Evolutionary conservation across 2,329 filamentous ascomycete species (phyloP).

Genomic region (Geoglossum cookeanum): DNA sequence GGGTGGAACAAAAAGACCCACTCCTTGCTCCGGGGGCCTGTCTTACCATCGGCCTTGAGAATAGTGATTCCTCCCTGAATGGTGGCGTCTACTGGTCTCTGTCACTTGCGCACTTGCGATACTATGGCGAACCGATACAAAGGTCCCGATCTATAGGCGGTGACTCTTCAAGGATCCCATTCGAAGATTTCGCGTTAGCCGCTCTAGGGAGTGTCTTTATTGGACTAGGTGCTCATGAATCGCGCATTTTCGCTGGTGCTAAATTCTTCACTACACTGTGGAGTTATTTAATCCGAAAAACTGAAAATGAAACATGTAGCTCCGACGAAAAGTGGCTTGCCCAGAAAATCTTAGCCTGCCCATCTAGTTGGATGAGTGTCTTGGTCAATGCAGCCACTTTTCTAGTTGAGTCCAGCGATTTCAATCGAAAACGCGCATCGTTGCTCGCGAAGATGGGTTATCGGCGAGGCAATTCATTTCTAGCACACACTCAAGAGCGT

Average conservation of each 20-base stretch:
- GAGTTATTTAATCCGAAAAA: neutral
- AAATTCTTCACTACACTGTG: neutral
- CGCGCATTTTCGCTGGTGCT: neutral
- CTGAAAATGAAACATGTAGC: neutral
- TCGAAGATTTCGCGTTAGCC: constrained; percentile 6
- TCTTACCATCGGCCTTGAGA: neutral
- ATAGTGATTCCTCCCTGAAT: neutral
- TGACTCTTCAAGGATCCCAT: constrained; percentile 5
- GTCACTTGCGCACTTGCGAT: constrained; percentile 12
- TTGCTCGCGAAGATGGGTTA: too few species aligned
- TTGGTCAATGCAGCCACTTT: too few species aligned
- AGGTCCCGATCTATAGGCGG: neutral
- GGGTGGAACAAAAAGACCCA: neutral
- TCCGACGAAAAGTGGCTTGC: too few species aligned
- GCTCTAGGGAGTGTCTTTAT: neutral
- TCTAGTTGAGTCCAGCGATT: too few species aligned
- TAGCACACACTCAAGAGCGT: neutral
- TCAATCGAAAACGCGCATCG: too few species aligned
- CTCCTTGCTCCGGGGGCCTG: neutral
- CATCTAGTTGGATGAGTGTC: too few species aligned
- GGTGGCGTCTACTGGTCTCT: constrained; percentile 15
- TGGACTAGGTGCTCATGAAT: too few species aligned
- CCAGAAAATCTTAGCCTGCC: too few species aligned
- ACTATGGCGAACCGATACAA: constrained; percentile 13
- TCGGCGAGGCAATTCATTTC: neutral